Base-by-base conservation (phyloP, 2,329 filamentous ascomycete genomes). In the Fusarium incarnatum region DNA sequence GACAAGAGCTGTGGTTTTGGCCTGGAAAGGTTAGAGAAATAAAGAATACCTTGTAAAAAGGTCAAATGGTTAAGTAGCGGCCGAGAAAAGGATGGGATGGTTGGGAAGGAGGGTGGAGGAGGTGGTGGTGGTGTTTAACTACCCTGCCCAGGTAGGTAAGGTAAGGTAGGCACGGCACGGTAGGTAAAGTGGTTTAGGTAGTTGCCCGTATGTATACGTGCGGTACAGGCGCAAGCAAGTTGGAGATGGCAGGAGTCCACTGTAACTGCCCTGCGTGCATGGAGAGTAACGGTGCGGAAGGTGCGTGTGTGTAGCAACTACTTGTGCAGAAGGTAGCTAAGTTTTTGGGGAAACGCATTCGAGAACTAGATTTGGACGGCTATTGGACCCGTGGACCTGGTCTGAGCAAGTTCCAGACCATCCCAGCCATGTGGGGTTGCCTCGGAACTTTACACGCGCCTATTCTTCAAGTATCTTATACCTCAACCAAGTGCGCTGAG, bases 11-110 rank as follows among this genome's bases (percentile, higher is more conserved):
- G 46, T 52, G 23, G 45, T 63, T 62, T 30, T 70, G 56, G 48
- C 54, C 54, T 53, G 67, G 62, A 64, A 64, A 30, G 67, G 67
- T 47, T 70, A 61, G 61, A 20, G 56, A 63, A 56, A 53, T 70
- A 61, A 56, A 20, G 56, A 63, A 56, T 60, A 54, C 61, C 61
- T 56, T 70, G 37, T 30, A 61, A 54, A 57, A 46, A 64, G 53
- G 66, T 45, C 61, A 54, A 60, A 68, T 66, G 49, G 65, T 25
- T 27, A 53, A 42, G 49, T 61, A 67, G 44, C 61, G 61, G 44
- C 60, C 66, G 53, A 60, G 54, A 64, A 58, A 58, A 70, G 50
- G 63, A 70, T 68, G 67, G 60, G 62, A 69, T 40, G 67, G 66
- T 52, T 66, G 55, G 56, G 28, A 55, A 44, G 58, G 52, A 49